Base-by-base conservation (phyloP, 1,284 basidiomycete species). In the Ganoderma multipileum region DNA sequence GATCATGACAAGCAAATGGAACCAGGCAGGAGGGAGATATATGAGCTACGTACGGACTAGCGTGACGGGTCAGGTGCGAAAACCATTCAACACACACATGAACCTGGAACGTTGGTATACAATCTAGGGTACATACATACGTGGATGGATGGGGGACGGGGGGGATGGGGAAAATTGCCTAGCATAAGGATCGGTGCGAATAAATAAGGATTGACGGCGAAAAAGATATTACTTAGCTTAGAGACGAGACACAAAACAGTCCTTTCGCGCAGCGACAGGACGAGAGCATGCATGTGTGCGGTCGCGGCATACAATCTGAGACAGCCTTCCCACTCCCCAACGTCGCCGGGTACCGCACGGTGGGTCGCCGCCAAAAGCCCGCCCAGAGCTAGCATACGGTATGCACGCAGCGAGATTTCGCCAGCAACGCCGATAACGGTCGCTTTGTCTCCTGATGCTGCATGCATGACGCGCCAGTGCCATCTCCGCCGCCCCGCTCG, bases 81-180 rank as follows among this genome's bases (percentile, higher is more conserved):
- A 54, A 28, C 28, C 8, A 64, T 54, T 30, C 26, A 64, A 39
- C 36, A 64, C 63, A 64, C 41, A 64, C 41, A 57, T 54, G 50
- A 58, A 55, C 52, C 52, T 18, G 52, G 52, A 55, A 58, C 30
- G 39, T 50, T 50, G 36, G 54, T 64, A 58, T 58, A 64, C 57
- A 44, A 42, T 64, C 63, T 64, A 64, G 54, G 63, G 55, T 64
- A 64, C 63, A 58, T 44, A 64, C 39, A 58, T 57, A 64, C 28
- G 14, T 23, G 39, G 52, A 58, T 42, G 54, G 54, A 30, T 44
- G 44, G 44, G 20, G 44, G n/a, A 20, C 0, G 7, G n/a, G 44
- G 44, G 63, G 16, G 42, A 52, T 50, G 36, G 50, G 18, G 60
- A 33, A 26, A 41, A 42, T 47, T 30, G 60, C 60, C 30, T 38